phyloP scores from a whole-genome alignment of 2,329 filamentous ascomycete species.

The Scedosporium apiospermum region DNA sequence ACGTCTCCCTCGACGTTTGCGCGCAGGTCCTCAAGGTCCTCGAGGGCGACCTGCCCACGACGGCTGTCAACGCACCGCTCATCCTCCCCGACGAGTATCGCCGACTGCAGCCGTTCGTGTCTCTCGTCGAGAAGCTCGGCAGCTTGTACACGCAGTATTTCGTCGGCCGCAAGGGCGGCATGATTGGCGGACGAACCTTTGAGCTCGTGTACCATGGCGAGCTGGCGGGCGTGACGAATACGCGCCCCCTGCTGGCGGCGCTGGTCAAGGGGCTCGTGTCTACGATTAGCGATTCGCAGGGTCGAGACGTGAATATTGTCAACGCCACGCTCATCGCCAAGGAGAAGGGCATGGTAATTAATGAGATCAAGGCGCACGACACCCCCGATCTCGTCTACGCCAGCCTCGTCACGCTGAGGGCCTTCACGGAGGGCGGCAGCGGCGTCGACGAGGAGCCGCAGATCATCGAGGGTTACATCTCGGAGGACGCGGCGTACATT shows the following conservation, averaged over 20 bases:
- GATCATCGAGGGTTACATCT: slow-evolving; percentile 57
- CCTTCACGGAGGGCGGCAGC: slow-evolving; percentile 26
- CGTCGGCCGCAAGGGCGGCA: slow-evolving; percentile 29
- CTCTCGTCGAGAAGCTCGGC: slow-evolving; percentile 70
- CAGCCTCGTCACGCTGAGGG: slow-evolving; percentile 61
- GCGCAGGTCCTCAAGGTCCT: slow-evolving; percentile 69
- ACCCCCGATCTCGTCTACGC: slow-evolving; percentile 55
- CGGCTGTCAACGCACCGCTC: slow-evolving; percentile 71
- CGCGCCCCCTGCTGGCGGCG: slow-evolving; percentile 69
- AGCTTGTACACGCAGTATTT: slow-evolving; percentile 72
- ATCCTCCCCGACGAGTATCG: slow-evolving; percentile 74
- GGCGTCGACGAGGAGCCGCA: slow-evolving; percentile 23
- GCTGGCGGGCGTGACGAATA: slow-evolving; percentile 61
- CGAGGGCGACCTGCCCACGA: slow-evolving; percentile 61
- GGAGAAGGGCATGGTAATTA: slow-evolving; percentile 69
- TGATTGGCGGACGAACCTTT: slow-evolving; percentile 56
- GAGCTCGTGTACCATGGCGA: slow-evolving; percentile 72
- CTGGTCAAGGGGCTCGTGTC: slow-evolving; percentile 67
- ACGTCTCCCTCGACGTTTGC: slow-evolving; percentile 75
- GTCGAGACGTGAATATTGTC: slow-evolving; percentile 64
- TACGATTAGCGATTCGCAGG: slow-evolving; percentile 50
- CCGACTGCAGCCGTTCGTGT: slow-evolving; percentile 67
- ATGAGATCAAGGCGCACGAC: slow-evolving; percentile 59
- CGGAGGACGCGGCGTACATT: slow-evolving; percentile 56
- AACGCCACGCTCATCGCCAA: slow-evolving; percentile 68